These are phyloP conservation scores for Lactarius tabidus DNA, from an alignment of 768 basidiomycete species.

Conservation along the genomic window DNA sequence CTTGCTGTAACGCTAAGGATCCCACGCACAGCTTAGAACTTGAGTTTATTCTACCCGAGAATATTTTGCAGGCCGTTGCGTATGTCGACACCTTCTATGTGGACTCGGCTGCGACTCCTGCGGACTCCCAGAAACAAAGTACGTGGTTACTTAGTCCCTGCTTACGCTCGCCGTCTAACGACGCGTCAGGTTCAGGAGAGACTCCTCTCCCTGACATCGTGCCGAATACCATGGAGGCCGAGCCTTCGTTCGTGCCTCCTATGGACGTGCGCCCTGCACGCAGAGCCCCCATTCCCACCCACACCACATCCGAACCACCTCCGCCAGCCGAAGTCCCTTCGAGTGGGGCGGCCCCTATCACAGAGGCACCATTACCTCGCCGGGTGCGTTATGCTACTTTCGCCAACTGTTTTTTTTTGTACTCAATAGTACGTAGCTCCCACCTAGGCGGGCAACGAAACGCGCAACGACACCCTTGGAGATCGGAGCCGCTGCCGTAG, in stretches of 20 bases:
- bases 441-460: slow-evolving; percentile 13
- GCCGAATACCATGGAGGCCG: slow-evolving; percentile 50
- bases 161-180: neutral
- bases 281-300: neutral
- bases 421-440: slow-evolving; percentile 15
- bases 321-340: neutral
- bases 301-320: neutral
- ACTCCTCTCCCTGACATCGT: slow-evolving; percentile 47
- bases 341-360: neutral
- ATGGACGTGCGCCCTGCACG: neutral
- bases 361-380: neutral
- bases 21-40: slow-evolving; percentile 37
- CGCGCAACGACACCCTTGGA: neutral
- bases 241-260: slow-evolving; percentile 41
- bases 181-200: slow-evolving; percentile 22
- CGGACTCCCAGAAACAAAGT: slow-evolving; percentile 19
- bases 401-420: neutral
- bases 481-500: neutral
- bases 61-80: slow-evolving; percentile 50
- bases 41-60: slow-evolving; percentile 42
- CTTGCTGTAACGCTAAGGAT: neutral
- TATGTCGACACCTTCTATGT: slow-evolving; percentile 36
- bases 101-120: slow-evolving; percentile 36
- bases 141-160: neutral
- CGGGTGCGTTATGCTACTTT: neutral